These are phyloP conservation scores for Lachnellula willkommii DNA, from an alignment of 2,329 filamentous ascomycete genomes.

Conservation along the genomic window DNA sequence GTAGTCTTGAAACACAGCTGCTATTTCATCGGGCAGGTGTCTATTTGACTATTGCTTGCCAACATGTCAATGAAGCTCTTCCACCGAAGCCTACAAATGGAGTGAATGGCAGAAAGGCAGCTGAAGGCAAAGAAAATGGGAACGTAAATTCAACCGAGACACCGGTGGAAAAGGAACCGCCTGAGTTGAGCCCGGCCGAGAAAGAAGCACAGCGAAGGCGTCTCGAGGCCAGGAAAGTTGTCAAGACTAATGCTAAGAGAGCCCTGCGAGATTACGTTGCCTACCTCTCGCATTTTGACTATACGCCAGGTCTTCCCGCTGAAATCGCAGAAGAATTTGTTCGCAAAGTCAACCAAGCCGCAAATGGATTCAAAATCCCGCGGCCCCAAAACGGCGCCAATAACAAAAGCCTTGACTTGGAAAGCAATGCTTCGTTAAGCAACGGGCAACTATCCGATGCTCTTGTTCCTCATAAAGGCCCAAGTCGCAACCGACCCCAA, in stretches of 20 bases:
- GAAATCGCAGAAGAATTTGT: constrained; percentile 43
- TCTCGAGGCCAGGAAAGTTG: constrained; percentile 59
- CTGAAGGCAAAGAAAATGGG: constrained; percentile 8
- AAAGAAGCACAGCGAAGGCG: constrained; percentile 39
- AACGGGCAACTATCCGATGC: constrained; percentile 36
- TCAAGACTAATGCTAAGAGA: constrained; percentile 69
- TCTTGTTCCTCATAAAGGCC: constrained; percentile 38
- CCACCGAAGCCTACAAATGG: constrained; percentile 23
- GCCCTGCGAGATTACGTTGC: constrained; percentile 69
- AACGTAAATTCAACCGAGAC: constrained; percentile 6
- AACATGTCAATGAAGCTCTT: constrained; percentile 55
- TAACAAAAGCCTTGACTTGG: constrained; percentile 24
- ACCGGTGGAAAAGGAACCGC: background rate
- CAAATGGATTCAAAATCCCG: constrained; percentile 42
- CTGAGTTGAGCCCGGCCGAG: constrained; percentile 39
- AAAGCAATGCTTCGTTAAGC: constrained; percentile 29
- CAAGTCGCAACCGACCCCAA: constrained; percentile 29
- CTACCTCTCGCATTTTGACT: constrained; percentile 71
- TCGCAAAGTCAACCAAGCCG: constrained; percentile 52
- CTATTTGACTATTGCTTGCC: constrained; percentile 66
- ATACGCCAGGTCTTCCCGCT: constrained; percentile 52
- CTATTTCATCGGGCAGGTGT: constrained; percentile 70
- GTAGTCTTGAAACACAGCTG: constrained; percentile 67
- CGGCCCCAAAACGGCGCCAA: constrained; percentile 28
- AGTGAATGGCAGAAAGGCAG: constrained; percentile 19